Evolutionary conservation across 257 asterid species (phyloP).

Genomic region (Solanum ossicruentum): DNA sequence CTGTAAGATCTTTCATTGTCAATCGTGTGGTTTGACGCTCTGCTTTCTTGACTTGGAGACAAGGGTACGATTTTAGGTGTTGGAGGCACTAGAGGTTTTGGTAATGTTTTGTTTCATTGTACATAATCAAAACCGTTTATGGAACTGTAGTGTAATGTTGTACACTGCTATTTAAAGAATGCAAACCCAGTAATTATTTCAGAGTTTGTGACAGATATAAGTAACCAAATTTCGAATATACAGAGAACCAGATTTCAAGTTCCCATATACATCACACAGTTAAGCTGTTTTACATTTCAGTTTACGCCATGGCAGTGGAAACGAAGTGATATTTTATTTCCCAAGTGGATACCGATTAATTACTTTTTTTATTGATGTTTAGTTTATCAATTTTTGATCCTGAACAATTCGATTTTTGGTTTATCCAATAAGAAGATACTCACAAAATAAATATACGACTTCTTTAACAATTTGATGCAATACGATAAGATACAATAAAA

Average conservation of each 20-base stretch:
- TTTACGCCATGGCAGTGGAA: not conserved
- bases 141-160: not conserved
- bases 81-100: not conserved
- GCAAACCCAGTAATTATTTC: not conserved
- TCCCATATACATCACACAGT: not conserved
- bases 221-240: not conserved
- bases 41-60: not conserved
- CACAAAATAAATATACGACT: too few relatives aligned
- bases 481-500: too few relatives aligned
- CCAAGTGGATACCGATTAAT: too few relatives aligned
- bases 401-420: too few relatives aligned
- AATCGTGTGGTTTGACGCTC: not conserved
- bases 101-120: not conserved
- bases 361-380: too few relatives aligned
- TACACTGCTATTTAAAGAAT: not conserved
- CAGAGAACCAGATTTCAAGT: not conserved
- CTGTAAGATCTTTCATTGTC: not conserved
- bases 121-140: not conserved
- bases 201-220: not conserved
- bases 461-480: too few relatives aligned
- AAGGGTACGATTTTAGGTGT: not conserved
- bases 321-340: not conserved
- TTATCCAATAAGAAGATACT: too few relatives aligned
- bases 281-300: not conserved
- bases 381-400: too few relatives aligned